Evolutionary conservation across 345 rosid genomes (phyloP).

Genomic region (Boechera stricta): DNA sequence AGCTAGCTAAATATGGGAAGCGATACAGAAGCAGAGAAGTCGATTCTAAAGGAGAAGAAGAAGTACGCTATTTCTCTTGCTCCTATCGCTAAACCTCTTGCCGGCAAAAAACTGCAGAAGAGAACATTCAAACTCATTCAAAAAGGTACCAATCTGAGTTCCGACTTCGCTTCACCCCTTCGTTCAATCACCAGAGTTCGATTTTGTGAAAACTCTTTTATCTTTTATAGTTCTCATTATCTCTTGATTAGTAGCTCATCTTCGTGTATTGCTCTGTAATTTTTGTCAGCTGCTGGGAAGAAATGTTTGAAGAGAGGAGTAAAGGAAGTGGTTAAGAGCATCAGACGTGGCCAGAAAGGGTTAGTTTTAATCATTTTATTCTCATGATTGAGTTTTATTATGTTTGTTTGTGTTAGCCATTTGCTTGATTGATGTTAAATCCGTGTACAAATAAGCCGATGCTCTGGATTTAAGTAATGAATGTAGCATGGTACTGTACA

Average conservation of each 20-base stretch:
- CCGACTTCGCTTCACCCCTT: not conserved
- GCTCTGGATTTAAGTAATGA: conserved; percentile 57
- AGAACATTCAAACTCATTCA: conserved; percentile 87
- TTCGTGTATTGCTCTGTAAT: not conserved
- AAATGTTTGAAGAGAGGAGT: conserved; percentile 98
- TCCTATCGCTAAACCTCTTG: conserved; percentile 91
- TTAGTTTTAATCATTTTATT: conserved; percentile 28
- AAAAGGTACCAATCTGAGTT: conserved; percentile 52
- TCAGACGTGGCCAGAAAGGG: conserved; percentile 92
- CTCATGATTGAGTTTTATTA: not conserved
- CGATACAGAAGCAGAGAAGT: conserved; percentile 75
- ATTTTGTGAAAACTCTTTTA: not conserved
- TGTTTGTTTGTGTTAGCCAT: not conserved
- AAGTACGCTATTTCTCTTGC: conserved; percentile 63
- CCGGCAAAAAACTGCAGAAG: conserved; percentile 90
- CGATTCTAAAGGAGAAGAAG: conserved; percentile 61
- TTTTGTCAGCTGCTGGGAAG: conserved; percentile 69
- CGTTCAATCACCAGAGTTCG: not conserved
- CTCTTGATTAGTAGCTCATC: not conserved
- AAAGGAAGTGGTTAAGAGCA: conserved; percentile 95
- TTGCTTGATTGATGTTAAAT: not conserved
- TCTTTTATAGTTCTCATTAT: not conserved
- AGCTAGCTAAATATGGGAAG: conserved; percentile 59
- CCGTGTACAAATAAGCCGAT: conserved; percentile 55
- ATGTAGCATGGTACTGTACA: conserved; percentile 64